Base-by-base conservation (phyloP, 805 yeast genomes). In the Lipomyces lipofer region DNA sequence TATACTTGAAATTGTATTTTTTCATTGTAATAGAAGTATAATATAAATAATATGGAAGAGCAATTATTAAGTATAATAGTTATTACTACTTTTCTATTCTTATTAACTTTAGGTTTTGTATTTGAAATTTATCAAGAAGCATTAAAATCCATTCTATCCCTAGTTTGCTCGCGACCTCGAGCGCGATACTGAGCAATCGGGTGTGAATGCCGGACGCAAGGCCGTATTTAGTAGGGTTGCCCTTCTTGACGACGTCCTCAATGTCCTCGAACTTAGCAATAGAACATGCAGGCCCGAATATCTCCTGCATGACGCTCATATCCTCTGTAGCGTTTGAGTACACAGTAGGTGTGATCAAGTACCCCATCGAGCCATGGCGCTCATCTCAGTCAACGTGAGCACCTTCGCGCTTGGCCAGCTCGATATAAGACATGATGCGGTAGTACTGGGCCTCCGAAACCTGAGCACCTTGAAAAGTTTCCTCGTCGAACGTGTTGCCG, bases 171-270 rank as follows among this genome's bases (percentile, higher is more conserved):
- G 96, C 78, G 59, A 87, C 92, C 50, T 81, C 81, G 64, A 85
- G 75, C 36, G 94, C 91, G 67, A 83, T 85, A 75, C 79, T 79
- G 60, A 90, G 70, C 73, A 85, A 83, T 45, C 74, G 71, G 52
- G 97, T 84, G 76, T 89, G 95, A 51, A 91, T 76, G 74, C 95
- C 95, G 58, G 97, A 95, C 59, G 92, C 95, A 69, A 87, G 78
- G 59, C 97, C 97, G 71, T 85, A 91, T 47, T 75, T 77, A 36
- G 90, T 78, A 72, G 85, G 86, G 73, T 91, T 91, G 49, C 96
- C 96, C 68, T 77, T 71, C 55, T 71, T 73, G 49, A 91, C 77
- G 49, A 82, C 95, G 69, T 91, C 95, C 60, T 88, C 96, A 60
- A 83, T 83, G 59, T 88, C 82, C 66, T 77, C 75, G 76, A 91